Base-by-base conservation (phyloP, 208 protist genomes). In the Phytomonas francai region DNA sequence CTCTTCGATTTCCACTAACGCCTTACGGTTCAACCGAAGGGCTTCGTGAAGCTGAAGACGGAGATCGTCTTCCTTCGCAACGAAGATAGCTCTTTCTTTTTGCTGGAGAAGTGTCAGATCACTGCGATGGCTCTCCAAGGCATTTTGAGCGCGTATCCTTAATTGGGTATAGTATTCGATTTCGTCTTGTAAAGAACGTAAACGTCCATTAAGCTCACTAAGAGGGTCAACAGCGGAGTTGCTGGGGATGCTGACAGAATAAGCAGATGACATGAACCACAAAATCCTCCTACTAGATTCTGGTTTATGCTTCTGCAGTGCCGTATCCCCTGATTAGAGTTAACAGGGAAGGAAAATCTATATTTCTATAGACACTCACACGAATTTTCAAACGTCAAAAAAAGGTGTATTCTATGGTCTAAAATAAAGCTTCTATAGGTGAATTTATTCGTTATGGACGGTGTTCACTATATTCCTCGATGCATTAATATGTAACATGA, bases 71-170 rank as follows among this genome's bases (percentile, higher is more conserved):
- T 92, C 85, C 42, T 72, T 64, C 8, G 75, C 71, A 11, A 67
- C 59, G n/a, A 76, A 74, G 5, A 89, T 68, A 56, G 83, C 84
- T 4, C 79, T 84, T 68, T 92, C 84, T 68, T 84, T 89, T 57
- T 89, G 81, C 34, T 70, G 60, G 11, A 95, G 79, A 34, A 81
- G 79, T 22, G 78, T 86, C 28, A 95, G 72, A 39, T 95, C 86
- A 42, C 74, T 68, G 0, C 89, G 81, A 78, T 95, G 89, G 57
- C 71, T 70, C 28, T 87, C 84, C 49, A 91, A 91, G 49, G 76
- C 79, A 31, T 71, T 65, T 42, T 76, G 34, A 30, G 86, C 77
- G 57, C 74, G 76, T 25, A 49, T 25, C 65, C 68, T 72, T n/a
- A 95, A 71, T 2, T 63, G 61, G 4, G 31, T 33, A 68, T 78